phyloP scores from a whole-genome alignment of 805 yeast species.

The Debaryomyces prosopidis region DNA sequence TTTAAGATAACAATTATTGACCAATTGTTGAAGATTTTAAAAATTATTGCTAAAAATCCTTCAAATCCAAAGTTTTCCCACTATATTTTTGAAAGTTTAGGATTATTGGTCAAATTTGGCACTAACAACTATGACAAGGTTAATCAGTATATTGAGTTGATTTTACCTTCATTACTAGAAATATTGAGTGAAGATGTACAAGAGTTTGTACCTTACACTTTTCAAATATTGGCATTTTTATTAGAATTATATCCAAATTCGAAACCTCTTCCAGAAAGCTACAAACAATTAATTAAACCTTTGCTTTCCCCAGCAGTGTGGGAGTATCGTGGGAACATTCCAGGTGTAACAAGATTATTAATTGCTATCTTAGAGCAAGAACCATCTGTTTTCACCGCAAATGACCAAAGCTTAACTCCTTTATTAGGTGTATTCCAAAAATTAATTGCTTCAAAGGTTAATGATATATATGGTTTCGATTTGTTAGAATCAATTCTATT shows the following conservation, averaged over 20 bases:
- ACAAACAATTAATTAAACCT: constrained; percentile 71
- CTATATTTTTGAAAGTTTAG: constrained; percentile 85
- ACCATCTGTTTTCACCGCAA: constrained; percentile 36
- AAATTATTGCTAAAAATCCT: constrained; percentile 80
- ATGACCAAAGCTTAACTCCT: constrained; percentile 56
- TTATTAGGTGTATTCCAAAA: constrained; percentile 96
- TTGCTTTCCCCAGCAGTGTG: constrained; percentile 86
- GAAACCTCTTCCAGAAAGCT: constrained; percentile 60
- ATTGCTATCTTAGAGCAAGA: constrained; percentile 61
- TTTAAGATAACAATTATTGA: constrained; percentile 51
- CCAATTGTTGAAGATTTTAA: constrained; percentile 69
- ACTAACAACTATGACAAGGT: constrained; percentile 22
- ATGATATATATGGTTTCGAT: constrained; percentile 85
- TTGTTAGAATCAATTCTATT: constrained; percentile 68
- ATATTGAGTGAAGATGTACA: constrained; percentile 83
- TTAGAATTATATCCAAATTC: constrained; percentile 59
- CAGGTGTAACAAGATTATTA: constrained; percentile 83
- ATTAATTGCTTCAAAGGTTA: constrained; percentile 77
- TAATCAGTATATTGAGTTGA: constrained; percentile 42
- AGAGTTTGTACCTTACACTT: constrained; percentile 90
- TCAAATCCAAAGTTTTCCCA: constrained; percentile 94
- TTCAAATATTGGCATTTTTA: constrained; percentile 83
- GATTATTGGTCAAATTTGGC: constrained; percentile 63
- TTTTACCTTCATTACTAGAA: constrained; percentile 66
- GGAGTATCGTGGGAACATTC: constrained; percentile 92